phyloP scores from a whole-genome alignment of 2,329 filamentous ascomycete species.

The Botryotinia calthae region DNA sequence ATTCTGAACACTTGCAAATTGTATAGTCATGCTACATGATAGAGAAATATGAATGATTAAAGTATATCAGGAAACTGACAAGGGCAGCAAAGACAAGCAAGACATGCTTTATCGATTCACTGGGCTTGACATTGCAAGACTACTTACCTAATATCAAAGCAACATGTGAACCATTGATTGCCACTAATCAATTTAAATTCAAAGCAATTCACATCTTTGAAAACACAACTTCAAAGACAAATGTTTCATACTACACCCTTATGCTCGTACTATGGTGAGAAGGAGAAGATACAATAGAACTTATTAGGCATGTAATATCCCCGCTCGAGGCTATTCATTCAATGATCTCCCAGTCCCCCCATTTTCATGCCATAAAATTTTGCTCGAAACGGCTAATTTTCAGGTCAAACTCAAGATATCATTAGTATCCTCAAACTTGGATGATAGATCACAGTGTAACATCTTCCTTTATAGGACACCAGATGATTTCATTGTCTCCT shows the following conservation, averaged over 20 bases:
- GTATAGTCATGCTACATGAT: background rate
- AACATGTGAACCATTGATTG: background rate
- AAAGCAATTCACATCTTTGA: background rate
- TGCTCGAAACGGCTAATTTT: background rate
- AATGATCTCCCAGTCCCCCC: too few relatives aligned
- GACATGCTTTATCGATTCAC: background rate
- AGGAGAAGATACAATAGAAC: background rate
- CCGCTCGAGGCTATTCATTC: background rate
- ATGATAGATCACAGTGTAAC: background rate
- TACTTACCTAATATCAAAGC: background rate
- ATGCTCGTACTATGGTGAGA: background rate
- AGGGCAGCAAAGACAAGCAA: background rate
- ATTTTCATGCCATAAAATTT: background rate
- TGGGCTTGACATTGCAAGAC: background rate
- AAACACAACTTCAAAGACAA: background rate
- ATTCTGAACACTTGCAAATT: background rate
- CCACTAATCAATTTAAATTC: background rate
- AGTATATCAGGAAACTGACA: background rate
- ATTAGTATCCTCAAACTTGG: background rate
- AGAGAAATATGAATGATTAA: background rate
- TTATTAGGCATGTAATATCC: background rate
- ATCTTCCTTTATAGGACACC: background rate
- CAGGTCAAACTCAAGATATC: background rate
- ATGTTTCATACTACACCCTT: background rate
- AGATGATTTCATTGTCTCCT: slow-evolving; percentile 18